Conservation (phyloP, 1,284 basidiomycete species). For the Apiotrichum gamsii region DNA sequence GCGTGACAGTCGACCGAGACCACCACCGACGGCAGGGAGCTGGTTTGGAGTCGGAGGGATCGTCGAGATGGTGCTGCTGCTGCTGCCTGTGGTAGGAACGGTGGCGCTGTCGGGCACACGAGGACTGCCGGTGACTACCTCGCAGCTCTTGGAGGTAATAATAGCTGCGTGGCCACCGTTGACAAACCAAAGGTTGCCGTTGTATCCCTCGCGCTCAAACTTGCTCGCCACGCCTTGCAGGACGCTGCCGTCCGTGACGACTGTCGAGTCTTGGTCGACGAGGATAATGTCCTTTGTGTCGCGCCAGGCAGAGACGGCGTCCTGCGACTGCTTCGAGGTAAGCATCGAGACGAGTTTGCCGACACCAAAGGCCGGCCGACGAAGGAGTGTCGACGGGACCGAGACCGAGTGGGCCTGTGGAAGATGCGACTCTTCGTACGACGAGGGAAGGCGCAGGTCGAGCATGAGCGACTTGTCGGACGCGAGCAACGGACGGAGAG, state of each 20-base stretch:
- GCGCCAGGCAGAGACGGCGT: slow-evolving; percentile 52
- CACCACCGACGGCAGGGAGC: background rate
- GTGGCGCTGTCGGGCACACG: slow-evolving; percentile 2
- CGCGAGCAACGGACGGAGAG: slow-evolving; percentile 16
- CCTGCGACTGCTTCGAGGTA: slow-evolving; percentile 44
- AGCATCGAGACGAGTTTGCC: slow-evolving; percentile 70
- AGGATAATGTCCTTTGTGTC: slow-evolving; percentile 64
- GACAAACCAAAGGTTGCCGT: slow-evolving; percentile 64
- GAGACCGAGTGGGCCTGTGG: slow-evolving; percentile 75
- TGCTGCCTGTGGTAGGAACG: no score
- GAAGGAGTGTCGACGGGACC: slow-evolving; percentile 88
- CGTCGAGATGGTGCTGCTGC: background rate
- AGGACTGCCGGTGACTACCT: slow-evolving; percentile 10
- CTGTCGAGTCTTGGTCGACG: slow-evolving; percentile 65
- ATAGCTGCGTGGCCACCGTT: slow-evolving; percentile 66
- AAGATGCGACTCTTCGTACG: slow-evolving; percentile 61
- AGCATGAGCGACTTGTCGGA: slow-evolving; percentile 54
- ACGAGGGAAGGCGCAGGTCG: slow-evolving; percentile 80
- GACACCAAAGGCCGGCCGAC: slow-evolving; percentile 74
- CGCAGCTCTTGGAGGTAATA: slow-evolving; percentile 3
- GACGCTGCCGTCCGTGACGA: slow-evolving; percentile 59
- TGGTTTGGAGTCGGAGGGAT: background rate
- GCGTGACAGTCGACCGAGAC: slow-evolving; percentile 23
- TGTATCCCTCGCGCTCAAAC: slow-evolving; percentile 65
- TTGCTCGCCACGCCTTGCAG: slow-evolving; percentile 75